Evolutionary conservation across 2,329 filamentous ascomycete species (phyloP).

Genomic region (Magnaporthales sp.): DNA sequence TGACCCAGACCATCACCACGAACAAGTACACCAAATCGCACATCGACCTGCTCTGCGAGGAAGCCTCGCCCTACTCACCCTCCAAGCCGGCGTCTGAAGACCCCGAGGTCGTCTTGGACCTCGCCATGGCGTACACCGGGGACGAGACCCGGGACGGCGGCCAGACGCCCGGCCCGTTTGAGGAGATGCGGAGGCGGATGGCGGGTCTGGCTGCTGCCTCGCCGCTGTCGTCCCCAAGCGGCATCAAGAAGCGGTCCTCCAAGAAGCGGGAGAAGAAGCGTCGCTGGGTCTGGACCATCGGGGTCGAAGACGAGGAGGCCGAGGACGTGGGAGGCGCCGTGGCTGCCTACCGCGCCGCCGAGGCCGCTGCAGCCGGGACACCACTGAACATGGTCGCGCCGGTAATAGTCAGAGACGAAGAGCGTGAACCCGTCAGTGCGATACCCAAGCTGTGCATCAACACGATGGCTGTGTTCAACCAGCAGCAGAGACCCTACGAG

Average conservation of each 20-base stretch:
- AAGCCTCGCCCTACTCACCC: slow-evolving; percentile 40
- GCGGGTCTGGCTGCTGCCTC: slow-evolving; percentile 35
- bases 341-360: slow-evolving; percentile 13
- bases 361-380: slow-evolving; percentile 9
- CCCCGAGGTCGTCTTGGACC: slow-evolving; percentile 31
- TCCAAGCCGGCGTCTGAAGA: slow-evolving; percentile 19
- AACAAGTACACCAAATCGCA: slow-evolving; percentile 54
- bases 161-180: slow-evolving; percentile 53
- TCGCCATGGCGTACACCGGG: slow-evolving; percentile 40
- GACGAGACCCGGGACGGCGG: slow-evolving; percentile 52
- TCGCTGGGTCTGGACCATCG: slow-evolving; percentile 60
- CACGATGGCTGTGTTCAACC: background rate
- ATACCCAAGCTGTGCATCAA: background rate
- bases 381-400: background rate
- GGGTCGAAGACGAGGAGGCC: slow-evolving; percentile 34
- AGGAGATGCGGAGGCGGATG: slow-evolving; percentile 53
- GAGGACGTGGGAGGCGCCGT: slow-evolving; percentile 24
- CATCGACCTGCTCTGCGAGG: slow-evolving; percentile 52
- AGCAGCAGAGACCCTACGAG: slow-evolving; percentile 1
- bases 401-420: background rate
- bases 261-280: slow-evolving; percentile 54
- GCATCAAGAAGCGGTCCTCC: slow-evolving; percentile 43
- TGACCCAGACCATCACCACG: slow-evolving; percentile 56
- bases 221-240: slow-evolving; percentile 29
- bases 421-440: background rate